phyloP scores from a whole-genome alignment of 306 rosid species.

The Urtica urens region DNA sequence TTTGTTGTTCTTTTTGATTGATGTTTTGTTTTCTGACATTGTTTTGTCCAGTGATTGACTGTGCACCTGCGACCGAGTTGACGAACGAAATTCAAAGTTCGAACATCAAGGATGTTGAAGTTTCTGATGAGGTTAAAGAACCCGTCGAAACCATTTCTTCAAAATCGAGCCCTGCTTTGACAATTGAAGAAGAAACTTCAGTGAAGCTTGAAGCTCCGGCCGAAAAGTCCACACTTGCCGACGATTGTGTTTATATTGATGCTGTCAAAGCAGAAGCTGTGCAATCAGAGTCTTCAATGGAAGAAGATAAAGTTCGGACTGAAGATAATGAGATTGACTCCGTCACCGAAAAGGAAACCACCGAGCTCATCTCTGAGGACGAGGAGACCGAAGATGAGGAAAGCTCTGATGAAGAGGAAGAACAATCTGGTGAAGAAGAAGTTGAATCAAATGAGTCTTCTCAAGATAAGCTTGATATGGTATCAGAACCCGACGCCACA shows the following conservation, averaged over 20 bases:
- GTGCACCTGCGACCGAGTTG: conserved; percentile 5
- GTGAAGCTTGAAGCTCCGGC: not conserved
- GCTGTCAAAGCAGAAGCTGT: conserved; percentile 3
- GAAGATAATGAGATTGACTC: too few species aligned
- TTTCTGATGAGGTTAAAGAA: conserved; percentile 2
- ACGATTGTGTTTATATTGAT: too few species aligned
- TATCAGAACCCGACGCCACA: not conserved
- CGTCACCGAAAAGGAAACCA: not conserved
- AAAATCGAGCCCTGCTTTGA: conserved; percentile 1
- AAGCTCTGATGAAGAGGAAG: not conserved
- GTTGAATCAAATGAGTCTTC: conserved; percentile 1
- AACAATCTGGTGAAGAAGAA: not conserved
- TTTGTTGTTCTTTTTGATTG: not conserved
- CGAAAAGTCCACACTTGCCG: not conserved
- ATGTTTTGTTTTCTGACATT: not conserved
- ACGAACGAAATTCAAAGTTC: not conserved
- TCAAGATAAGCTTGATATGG: too few species aligned
- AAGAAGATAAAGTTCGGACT: not conserved
- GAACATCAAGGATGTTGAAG: conserved; percentile 3
- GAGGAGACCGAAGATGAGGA: not conserved
- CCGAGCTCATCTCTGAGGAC: too few species aligned
- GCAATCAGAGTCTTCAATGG: not conserved
- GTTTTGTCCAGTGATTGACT: conserved; percentile 7
- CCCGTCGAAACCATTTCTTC: not conserved
- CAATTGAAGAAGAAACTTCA: conserved; percentile 14